Conservation (phyloP, 139 green algal species). For the Monoraphidium neglectum region DNA sequence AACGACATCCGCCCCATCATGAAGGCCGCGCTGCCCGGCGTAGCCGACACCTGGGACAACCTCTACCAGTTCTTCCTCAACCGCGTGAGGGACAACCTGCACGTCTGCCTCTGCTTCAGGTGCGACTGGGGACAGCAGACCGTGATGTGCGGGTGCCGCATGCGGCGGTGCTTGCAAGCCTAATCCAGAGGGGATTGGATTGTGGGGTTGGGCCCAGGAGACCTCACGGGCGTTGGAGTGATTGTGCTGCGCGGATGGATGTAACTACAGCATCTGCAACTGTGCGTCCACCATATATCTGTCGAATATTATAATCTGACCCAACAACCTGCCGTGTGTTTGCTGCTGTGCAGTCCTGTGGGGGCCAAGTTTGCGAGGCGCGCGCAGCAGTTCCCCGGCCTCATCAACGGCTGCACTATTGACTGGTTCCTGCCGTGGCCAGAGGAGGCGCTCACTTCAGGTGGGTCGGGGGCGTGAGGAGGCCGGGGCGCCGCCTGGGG, state of each 20-base stretch:
- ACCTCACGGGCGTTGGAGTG: too few relatives aligned
- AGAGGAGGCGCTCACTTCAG: conserved; percentile 64
- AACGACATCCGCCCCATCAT: conserved; percentile 89
- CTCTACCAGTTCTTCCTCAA: conserved; percentile 93
- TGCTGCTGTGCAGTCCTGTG: conserved; percentile 57
- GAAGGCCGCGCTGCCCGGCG: conserved; percentile 59
- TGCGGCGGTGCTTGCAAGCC: too few relatives aligned
- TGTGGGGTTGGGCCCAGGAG: too few relatives aligned
- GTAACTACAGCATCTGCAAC: too few relatives aligned
- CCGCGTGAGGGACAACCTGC: conserved; percentile 89
- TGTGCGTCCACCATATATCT: too few relatives aligned
- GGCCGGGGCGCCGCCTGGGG: too few relatives aligned
- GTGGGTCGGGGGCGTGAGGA: neutral
- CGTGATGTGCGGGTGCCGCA: too few relatives aligned
- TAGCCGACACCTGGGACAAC: conserved; percentile 90
- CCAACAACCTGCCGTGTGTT: too few relatives aligned
- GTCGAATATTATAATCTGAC: too few relatives aligned
- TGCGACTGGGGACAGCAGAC: too few relatives aligned
- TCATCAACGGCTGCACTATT: conserved; percentile 96
- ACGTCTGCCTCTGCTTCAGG: conserved; percentile 92
- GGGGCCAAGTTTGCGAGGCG: conserved; percentile 84
- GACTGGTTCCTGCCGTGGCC: conserved; percentile 88
- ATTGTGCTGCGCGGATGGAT: too few relatives aligned
- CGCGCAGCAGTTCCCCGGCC: conserved; percentile 90
- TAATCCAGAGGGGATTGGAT: too few relatives aligned